Base-by-base conservation (phyloP, 129 eudicot species). In the Solidago caesia region DNA sequence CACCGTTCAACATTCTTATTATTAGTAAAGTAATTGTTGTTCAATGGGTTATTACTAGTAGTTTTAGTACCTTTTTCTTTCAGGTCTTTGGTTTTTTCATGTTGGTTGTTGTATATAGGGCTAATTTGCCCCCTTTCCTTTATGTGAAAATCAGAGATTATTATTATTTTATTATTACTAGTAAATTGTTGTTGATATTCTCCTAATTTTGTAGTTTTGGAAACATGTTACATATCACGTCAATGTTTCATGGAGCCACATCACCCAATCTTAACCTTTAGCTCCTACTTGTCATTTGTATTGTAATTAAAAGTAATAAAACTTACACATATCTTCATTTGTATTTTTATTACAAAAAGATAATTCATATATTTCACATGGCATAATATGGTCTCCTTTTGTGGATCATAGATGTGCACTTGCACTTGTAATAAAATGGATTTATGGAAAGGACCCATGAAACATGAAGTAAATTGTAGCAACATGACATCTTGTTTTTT, bases 391-490 rank as follows among this genome's bases (percentile, higher is more conserved):
- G 66, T 75, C 72, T 66, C 66, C 46, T 58, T 64, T 10, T 66
- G 53, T 52, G 64, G 53, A 72, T 72, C 66, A 72, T 43, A 16
- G 25, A 42, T 42, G 53, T 21, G 21, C 21, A 21, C 21, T 21
- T 21, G 21, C 56, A 42, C 75, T 53, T 47, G 46, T 64, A 12
- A 66, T 64, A 12, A 21, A 21, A 21, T 21, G 21, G 21, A 21
- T 21, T 21, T 64, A 75, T 64, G 66, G 44, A 42, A 8, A 73
- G 26, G 8, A 59, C 46, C 44, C 6, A 75, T 25, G 46, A 75
- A 75, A 72, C 73, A 42, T 55, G 73, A 43, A 57, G 44, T 27
- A 66, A 43, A 67, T 66, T 75, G 79, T 43, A 66, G 72, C 79
- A 65, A 75, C 73, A 25, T 66, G 73, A 51, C 41, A 26, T 42